These are phyloP conservation scores for Aureobasidium subglaciale DNA, from an alignment of 2,329 filamentous ascomycete genomes.

Conservation along the genomic window DNA sequence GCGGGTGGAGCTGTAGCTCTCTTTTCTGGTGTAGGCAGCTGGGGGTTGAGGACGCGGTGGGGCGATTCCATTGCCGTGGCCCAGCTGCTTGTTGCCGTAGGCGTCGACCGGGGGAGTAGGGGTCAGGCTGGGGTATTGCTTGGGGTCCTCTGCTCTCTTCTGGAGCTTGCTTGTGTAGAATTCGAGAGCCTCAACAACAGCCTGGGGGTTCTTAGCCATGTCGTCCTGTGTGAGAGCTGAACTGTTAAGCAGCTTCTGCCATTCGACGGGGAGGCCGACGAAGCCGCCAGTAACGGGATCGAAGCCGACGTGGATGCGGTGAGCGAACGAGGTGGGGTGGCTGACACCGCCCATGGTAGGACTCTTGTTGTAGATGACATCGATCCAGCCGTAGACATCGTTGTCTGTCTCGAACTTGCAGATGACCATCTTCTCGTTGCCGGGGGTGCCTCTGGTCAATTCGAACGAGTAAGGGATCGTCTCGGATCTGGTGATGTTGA, in stretches of 20 bases:
- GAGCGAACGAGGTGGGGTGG: slow-evolving; percentile 96
- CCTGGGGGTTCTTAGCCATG: slow-evolving; percentile 84
- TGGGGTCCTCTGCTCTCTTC: slow-evolving; percentile 65
- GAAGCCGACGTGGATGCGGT: slow-evolving; percentile 95
- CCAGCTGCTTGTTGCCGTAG: slow-evolving; percentile 42
- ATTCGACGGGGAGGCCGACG: slow-evolving; percentile 87
- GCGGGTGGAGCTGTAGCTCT: slow-evolving; percentile 32
- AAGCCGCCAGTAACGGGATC: slow-evolving; percentile 94
- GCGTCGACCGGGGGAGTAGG: slow-evolving; percentile 55
- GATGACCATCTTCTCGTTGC: slow-evolving; percentile 70
- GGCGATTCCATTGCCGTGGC: slow-evolving; percentile 41
- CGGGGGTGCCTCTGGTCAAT: slow-evolving; percentile 68
- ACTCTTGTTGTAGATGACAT: slow-evolving; percentile 93
- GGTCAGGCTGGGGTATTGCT: slow-evolving; percentile 59
- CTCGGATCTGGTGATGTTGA: slow-evolving; percentile 85
- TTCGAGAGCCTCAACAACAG: slow-evolving; percentile 64
- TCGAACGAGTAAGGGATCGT: slow-evolving; percentile 89
- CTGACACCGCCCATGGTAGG: slow-evolving; percentile 97
- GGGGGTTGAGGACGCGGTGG: slow-evolving; percentile 42
- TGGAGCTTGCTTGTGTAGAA: slow-evolving; percentile 76
- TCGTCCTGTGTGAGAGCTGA: slow-evolving; percentile 98
- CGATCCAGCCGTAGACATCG: slow-evolving; percentile 98
- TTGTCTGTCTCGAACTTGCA: slow-evolving; percentile 94
- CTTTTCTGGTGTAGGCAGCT: slow-evolving; percentile 34
- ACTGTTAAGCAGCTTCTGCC: slow-evolving; percentile 92